These are phyloP conservation scores for Trametes polyzona DNA, from an alignment of 1,284 basidiomycete species.

Conservation along the genomic window DNA sequence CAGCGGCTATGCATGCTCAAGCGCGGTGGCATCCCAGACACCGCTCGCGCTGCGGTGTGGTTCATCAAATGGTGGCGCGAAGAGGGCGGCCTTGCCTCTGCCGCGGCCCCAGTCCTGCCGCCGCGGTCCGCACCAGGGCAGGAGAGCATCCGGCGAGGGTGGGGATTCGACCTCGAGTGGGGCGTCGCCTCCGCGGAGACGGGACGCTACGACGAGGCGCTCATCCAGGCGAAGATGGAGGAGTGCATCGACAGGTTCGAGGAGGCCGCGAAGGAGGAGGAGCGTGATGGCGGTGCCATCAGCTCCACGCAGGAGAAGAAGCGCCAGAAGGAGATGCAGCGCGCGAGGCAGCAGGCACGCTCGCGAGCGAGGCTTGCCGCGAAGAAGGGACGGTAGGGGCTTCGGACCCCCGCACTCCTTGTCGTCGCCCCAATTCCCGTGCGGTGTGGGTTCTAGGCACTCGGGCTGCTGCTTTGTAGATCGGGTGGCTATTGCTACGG, in stretches of 20 bases:
- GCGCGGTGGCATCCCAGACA: constrained; percentile 75
- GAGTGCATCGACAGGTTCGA: constrained; percentile 62
- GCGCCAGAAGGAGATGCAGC: constrained; percentile 53
- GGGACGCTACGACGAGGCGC: constrained; percentile 37
- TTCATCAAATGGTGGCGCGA: constrained; percentile 88
- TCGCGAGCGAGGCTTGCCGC: constrained; percentile 31
- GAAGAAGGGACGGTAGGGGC: constrained; percentile 5
- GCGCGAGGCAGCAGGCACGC: constrained; percentile 43
- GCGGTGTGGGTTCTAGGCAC: neutral
- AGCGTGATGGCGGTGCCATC: constrained; percentile 55
- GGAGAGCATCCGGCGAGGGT: constrained; percentile 49
- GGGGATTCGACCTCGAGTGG: constrained; percentile 88
- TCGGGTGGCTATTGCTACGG: neutral
- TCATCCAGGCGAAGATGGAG: constrained; percentile 71
- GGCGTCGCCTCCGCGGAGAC: constrained; percentile 36
- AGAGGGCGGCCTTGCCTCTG: constrained; percentile 53
- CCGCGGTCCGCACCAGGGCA: constrained; percentile 8
- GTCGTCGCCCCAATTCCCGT: neutral
- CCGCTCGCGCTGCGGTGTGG: constrained; percentile 73
- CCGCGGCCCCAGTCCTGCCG: constrained; percentile 38
- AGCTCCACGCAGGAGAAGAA: constrained; percentile 78
- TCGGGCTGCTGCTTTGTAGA: neutral
- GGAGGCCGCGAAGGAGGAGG: constrained; percentile 47
- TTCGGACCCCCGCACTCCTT: neutral
- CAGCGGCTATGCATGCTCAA: constrained; percentile 79